A percentile compares a stretch with the other conserved stretches of the same genome.
Conservation (phyloP, 2,329 filamentous ascomycete genomes). For the Diaporthe citriasiana region DNA sequence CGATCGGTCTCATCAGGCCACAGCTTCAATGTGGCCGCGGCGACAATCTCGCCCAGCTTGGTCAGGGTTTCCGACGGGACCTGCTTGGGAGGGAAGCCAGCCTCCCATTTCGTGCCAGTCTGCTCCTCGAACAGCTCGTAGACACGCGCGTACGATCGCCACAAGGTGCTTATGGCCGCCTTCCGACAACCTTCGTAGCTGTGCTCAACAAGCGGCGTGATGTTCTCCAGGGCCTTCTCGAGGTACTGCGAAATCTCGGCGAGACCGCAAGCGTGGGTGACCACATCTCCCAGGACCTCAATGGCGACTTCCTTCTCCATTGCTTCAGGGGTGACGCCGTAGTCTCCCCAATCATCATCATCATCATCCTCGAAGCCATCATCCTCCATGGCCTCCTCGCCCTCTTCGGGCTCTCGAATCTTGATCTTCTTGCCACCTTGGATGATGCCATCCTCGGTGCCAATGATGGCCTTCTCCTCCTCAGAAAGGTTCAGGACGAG, state of each 20-base stretch:
- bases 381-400: conserved; percentile 73
- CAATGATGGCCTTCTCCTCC: conserved; percentile 79
- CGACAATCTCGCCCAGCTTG: conserved; percentile 88
- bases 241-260: conserved; percentile 84
- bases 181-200: conserved; percentile 94
- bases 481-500: conserved; percentile 82
- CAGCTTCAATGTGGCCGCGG: conserved; percentile 84
- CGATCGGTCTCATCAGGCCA: conserved; percentile 94
- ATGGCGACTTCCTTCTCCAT: conserved; percentile 98
- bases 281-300: conserved; percentile 93
- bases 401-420: conserved; percentile 73
- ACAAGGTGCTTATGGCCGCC: conserved; percentile 90
- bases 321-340: conserved; percentile 89
- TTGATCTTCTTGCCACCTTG: conserved; percentile 89
- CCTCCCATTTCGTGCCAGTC: conserved; percentile 85
- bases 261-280: conserved; percentile 85
- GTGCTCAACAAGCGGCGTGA: conserved; percentile 87
- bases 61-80: conserved; percentile 83
- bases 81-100: conserved; percentile 86
- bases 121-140: conserved; percentile 89
- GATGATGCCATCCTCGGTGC: conserved; percentile 75
- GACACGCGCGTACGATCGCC: conserved; percentile 92
- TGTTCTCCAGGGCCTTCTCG: conserved; percentile 86
- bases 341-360: conserved; percentile 84
- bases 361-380: conserved; percentile 71